These are phyloP conservation scores for Cyanodermella asteris DNA, from an alignment of 2,329 filamentous ascomycete species.

Conservation along the genomic window DNA sequence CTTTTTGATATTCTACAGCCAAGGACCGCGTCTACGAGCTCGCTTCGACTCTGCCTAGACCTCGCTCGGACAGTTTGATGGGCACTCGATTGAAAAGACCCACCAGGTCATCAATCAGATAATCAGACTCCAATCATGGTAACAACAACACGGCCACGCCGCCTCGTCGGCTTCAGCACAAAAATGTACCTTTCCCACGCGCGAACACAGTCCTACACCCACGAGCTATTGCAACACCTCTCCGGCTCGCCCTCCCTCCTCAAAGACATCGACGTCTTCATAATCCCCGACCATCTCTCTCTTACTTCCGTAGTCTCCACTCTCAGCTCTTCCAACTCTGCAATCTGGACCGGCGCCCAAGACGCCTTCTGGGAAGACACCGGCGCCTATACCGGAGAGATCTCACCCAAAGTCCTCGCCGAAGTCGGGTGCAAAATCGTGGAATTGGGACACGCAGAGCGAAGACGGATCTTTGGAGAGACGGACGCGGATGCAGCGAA, in stretches of 20 bases:
- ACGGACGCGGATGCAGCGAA: slow-evolving; percentile 44
- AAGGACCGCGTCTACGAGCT: no score
- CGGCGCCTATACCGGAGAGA: slow-evolving; percentile 59
- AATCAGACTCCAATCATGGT: no score
- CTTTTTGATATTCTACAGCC: no score
- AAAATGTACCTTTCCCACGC: slow-evolving; percentile 50
- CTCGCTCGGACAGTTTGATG: no score
- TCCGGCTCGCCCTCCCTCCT: slow-evolving; percentile 13
- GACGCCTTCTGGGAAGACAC: slow-evolving; percentile 47
- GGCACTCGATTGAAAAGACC: no score
- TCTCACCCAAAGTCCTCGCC: slow-evolving; percentile 45
- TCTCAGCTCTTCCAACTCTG: slow-evolving; percentile 23
- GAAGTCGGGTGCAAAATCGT: slow-evolving; percentile 51
- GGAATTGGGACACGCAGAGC: slow-evolving; percentile 64
- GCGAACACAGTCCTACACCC: slow-evolving; percentile 6
- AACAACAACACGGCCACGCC: slow-evolving; percentile 25
- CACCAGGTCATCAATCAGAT: no score
- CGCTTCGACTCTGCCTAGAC: no score
- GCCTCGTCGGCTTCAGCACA: slow-evolving; percentile 49
- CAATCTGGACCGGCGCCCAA: slow-evolving; percentile 50
- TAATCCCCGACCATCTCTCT: slow-evolving; percentile 50
- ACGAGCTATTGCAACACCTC: slow-evolving; percentile 3
- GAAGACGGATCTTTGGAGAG: slow-evolving; percentile 46
- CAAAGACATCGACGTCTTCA: slow-evolving; percentile 44
- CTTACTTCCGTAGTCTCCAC: no score